phyloP scores from a whole-genome alignment of 2,329 filamentous ascomycete genomes.

The Stromatinia cepivora region DNA sequence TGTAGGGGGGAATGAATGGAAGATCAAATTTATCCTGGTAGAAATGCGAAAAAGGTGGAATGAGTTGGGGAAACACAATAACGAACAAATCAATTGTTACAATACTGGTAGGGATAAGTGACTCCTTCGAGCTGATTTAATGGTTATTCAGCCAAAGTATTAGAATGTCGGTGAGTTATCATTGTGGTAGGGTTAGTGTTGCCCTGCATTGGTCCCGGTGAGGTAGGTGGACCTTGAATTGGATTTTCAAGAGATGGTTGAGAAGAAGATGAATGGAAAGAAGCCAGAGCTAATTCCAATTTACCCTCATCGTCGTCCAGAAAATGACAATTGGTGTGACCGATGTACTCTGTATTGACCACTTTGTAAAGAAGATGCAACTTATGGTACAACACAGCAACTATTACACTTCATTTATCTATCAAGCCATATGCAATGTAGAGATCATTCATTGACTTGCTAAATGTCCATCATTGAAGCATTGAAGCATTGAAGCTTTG shows the following conservation, averaged over 20 bases:
- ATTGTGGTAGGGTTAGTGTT: too few relatives aligned
- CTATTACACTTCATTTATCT: neutral
- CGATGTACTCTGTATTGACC: neutral
- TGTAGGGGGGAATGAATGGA: neutral
- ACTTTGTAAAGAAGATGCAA: neutral
- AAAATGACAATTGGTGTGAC: neutral
- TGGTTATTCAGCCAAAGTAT: neutral
- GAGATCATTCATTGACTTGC: neutral
- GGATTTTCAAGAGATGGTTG: neutral
- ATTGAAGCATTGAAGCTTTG: too few relatives aligned
- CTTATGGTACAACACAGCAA: neutral
- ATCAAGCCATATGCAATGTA: neutral
- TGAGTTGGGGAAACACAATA: neutral
- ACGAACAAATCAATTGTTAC: neutral
- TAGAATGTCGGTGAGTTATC: slow-evolving; percentile 17
- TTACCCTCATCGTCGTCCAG: neutral
- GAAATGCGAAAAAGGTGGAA: slow-evolving; percentile 13
- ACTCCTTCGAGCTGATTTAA: neutral
- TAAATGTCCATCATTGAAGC: too few relatives aligned
- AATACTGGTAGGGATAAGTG: neutral
- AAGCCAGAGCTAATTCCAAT: neutral
- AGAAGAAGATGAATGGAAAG: neutral
- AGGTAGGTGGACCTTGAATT: too few relatives aligned
- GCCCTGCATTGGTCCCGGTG: too few relatives aligned
- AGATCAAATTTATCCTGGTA: neutral